A percentile compares a stretch with the other conserved stretches of the same genome.
These are phyloP conservation scores for Sphaerulina populicola DNA, from an alignment of 2,329 filamentous ascomycete genomes.

Conservation along the genomic window DNA sequence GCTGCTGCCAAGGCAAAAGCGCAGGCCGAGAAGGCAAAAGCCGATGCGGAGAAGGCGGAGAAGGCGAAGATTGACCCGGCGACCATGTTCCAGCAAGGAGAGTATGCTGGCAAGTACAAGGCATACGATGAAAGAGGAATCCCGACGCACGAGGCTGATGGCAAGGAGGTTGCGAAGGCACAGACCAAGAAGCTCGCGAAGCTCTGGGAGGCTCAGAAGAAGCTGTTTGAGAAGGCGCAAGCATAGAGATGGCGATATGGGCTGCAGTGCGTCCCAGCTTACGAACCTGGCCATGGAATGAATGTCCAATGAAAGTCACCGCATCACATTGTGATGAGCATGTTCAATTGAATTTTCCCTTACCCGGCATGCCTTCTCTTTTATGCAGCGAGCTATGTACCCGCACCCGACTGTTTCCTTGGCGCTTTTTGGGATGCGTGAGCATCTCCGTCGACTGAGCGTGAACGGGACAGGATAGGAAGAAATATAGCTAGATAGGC, in stretches of 20 bases:
- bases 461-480: no score
- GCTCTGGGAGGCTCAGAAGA: constrained; percentile 85
- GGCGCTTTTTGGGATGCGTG: no score
- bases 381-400: no score
- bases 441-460: background rate
- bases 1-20: constrained; percentile 41
- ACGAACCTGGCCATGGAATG: no score
- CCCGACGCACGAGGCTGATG: constrained; percentile 67
- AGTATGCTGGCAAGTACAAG: constrained; percentile 61
- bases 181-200: constrained; percentile 75
- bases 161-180: constrained; percentile 72
- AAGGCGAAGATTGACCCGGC: constrained; percentile 51
- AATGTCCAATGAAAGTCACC: no score
- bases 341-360: no score
- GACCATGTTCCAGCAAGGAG: constrained; percentile 51
- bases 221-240: constrained; percentile 59
- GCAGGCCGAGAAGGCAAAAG: constrained; percentile 47
- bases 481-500: no score
- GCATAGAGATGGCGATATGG: background rate
- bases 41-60: constrained; percentile 43
- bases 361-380: no score
- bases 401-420: no score
- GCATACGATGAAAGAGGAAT: constrained; percentile 78
- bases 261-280: no score
- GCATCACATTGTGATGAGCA: no score